These are phyloP conservation scores for Discostella pseudostelligera DNA, from an alignment of 108 stramenopile species.

Conservation along the genomic window DNA sequence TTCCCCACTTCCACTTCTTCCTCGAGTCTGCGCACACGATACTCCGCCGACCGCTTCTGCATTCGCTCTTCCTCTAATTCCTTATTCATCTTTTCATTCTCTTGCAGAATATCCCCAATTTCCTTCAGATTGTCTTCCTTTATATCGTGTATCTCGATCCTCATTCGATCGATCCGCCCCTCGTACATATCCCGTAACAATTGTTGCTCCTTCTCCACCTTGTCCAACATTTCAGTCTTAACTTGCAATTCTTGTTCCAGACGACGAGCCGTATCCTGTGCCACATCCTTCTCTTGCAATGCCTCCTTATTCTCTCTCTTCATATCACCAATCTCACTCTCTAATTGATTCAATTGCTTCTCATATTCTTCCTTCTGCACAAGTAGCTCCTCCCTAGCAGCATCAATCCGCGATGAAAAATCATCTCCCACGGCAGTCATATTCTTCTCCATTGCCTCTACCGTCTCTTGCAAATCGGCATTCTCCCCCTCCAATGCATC, in stretches of 20 bases:
- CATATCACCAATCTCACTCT: slow-evolving; percentile 29
- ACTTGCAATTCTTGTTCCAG: slow-evolving; percentile 36
- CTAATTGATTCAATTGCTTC: slow-evolving; percentile 26
- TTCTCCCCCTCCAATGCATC: slow-evolving; percentile 35
- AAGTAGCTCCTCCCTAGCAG: slow-evolving; percentile 17
- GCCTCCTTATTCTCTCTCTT: slow-evolving; percentile 28
- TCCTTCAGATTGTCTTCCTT: slow-evolving; percentile 44
- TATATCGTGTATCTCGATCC: slow-evolving; percentile 23
- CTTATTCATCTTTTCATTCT: slow-evolving; percentile 43
- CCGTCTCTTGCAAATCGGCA: slow-evolving; percentile 40
- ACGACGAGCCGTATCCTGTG: slow-evolving; percentile 12
- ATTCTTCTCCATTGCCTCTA: slow-evolving; percentile 49
- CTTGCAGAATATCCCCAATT: slow-evolving; percentile 20
- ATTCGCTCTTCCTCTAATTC: slow-evolving; percentile 22
- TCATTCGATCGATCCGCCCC: slow-evolving; percentile 36
- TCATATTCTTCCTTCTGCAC: slow-evolving; percentile 33
- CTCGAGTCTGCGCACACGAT: slow-evolving; percentile 40
- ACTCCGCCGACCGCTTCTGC: slow-evolving; percentile 40
- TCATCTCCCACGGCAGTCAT: slow-evolving; percentile 39
- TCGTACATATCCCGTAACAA: slow-evolving; percentile 37
- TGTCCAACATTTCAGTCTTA: slow-evolving; percentile 29
- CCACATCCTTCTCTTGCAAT: slow-evolving; percentile 15
- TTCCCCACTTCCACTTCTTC: slow-evolving; percentile 30
- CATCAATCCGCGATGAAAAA: slow-evolving; percentile 30
- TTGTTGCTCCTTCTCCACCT: slow-evolving; percentile 29